phyloP scores from a whole-genome alignment of 495 filamentous ascomycete species.

The Aspergillus sclerotioniger region DNA sequence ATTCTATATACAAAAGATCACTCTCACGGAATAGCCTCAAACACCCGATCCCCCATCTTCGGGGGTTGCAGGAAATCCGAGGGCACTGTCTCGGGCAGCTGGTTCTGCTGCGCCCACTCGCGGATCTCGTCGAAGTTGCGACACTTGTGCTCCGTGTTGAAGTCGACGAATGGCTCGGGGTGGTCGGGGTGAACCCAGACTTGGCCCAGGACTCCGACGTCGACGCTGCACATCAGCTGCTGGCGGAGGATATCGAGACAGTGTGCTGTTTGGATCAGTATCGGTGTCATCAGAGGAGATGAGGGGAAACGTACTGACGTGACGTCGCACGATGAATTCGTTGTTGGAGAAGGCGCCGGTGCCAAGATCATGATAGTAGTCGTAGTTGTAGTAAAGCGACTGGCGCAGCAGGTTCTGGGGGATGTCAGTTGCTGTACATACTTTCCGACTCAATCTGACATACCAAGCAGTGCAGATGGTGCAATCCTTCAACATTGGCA shows the following conservation, averaged over 20 bases:
- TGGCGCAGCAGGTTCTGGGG: slow-evolving; percentile 53
- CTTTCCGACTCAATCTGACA: neutral
- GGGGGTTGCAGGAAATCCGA: slow-evolving; percentile 40
- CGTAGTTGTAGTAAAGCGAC: slow-evolving; percentile 54
- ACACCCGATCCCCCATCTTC: slow-evolving; percentile 29
- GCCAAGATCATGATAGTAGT: slow-evolving; percentile 49
- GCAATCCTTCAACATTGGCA: slow-evolving; percentile 55
- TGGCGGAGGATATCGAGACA: slow-evolving; percentile 52
- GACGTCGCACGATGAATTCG: slow-evolving; percentile 46
- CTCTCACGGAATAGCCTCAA: slow-evolving; percentile 28
- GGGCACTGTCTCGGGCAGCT: slow-evolving; percentile 35
- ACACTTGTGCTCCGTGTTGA: slow-evolving; percentile 53
- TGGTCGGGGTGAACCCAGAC: slow-evolving; percentile 42
- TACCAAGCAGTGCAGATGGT: slow-evolving; percentile 58
- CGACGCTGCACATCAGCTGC: slow-evolving; percentile 51
- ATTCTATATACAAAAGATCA: neutral
- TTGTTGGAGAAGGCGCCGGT: slow-evolving; percentile 50
- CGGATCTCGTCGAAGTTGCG: slow-evolving; percentile 51
- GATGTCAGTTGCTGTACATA: neutral
- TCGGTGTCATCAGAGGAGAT: neutral
- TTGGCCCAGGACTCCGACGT: slow-evolving; percentile 48
- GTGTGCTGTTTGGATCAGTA: slow-evolving; percentile 28
- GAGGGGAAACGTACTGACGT: slow-evolving; percentile 39
- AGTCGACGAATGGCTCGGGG: slow-evolving; percentile 48
- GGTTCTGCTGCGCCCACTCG: slow-evolving; percentile 45